These are phyloP conservation scores for Pythium oligandrum DNA, from an alignment of 352 stramenopile species.

Conservation along the genomic window DNA sequence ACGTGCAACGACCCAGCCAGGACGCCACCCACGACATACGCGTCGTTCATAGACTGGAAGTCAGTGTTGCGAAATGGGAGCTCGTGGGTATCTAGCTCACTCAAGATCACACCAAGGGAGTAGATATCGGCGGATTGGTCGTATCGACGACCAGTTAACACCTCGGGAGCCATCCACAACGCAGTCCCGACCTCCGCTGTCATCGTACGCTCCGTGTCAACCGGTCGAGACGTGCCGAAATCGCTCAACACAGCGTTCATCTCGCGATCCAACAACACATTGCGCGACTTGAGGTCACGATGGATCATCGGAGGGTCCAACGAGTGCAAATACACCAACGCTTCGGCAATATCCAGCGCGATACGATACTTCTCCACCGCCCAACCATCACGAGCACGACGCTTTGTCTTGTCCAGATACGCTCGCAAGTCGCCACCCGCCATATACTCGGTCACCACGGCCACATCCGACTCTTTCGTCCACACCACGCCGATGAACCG, in stretches of 20 bases:
- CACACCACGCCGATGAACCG: constrained; percentile 52
- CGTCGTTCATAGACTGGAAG: too few relatives aligned
- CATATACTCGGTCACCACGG: constrained; percentile 77
- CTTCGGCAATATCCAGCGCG: constrained; percentile 48
- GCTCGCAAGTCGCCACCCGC: constrained; percentile 57
- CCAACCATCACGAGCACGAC: constrained; percentile 10
- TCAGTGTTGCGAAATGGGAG: constrained; percentile 54
- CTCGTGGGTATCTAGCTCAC: constrained; percentile 66
- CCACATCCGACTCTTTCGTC: constrained; percentile 54
- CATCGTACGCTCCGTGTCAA: constrained; percentile 44
- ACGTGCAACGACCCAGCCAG: too few relatives aligned
- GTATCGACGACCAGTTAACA: constrained; percentile 62
- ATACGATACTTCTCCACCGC: constrained; percentile 39
- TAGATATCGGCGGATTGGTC: constrained; percentile 78
- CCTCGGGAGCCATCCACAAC: constrained; percentile 59
- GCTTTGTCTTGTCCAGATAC: constrained; percentile 32
- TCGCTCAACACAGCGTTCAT: constrained; percentile 23
- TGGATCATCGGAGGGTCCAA: constrained; percentile 74
- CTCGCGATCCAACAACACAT: constrained; percentile 68
- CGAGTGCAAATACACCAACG: constrained; percentile 79
- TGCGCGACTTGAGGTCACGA: constrained; percentile 85
- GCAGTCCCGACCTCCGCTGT: constrained; percentile 47
- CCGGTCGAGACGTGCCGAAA: constrained; percentile 45
- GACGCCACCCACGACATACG: too few relatives aligned
- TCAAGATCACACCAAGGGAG: constrained; percentile 67